A percentile compares a stretch with the other conserved stretches of the same genome.
Conservation (phyloP, 768 basidiomycete genomes). For the button mushroom (Agaricus bisporus) region DNA sequence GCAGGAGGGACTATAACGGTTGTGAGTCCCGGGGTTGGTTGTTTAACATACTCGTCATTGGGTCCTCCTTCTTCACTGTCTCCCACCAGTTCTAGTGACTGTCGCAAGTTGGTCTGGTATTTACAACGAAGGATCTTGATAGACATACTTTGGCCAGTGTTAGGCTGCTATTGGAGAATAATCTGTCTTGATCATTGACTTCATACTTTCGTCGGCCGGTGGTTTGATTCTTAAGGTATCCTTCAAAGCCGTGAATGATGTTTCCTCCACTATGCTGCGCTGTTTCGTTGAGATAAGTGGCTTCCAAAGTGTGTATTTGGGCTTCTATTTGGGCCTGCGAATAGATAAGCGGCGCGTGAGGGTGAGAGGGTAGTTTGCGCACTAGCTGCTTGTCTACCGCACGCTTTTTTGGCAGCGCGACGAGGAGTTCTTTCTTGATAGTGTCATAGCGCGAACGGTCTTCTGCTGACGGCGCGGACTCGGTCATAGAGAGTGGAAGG, state of each 20-base stretch:
- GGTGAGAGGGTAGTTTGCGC: constrained; percentile 17
- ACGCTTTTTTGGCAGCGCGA: constrained; percentile 71
- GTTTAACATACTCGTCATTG: constrained; percentile 61
- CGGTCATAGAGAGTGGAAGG: constrained; percentile 27
- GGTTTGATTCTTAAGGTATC: constrained; percentile 75
- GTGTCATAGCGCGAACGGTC: constrained; percentile 68
- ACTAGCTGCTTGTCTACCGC: constrained; percentile 75
- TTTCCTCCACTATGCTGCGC: constrained; percentile 75
- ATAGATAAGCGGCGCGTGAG: constrained; percentile 1
- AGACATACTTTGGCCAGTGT: constrained; percentile 58
- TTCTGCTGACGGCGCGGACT: constrained; percentile 45
- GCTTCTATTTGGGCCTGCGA: constrained; percentile 71
- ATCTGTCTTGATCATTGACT: constrained; percentile 67
- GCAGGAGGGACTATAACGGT: constrained; percentile 77
- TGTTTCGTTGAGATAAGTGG: constrained; percentile 72
- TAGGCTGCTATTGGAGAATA: constrained; percentile 78
- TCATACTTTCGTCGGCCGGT: constrained; percentile 67
- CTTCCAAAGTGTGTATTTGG: constrained; percentile 75
- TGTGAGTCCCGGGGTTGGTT: constrained; percentile 65
- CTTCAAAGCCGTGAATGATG: constrained; percentile 83
- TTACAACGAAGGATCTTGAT: background rate
- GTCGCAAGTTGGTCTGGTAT: constrained; percentile 3
- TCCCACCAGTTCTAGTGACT: constrained; percentile 73
- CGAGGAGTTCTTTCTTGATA: constrained; percentile 68
- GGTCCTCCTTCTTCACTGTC: constrained; percentile 59